Evolutionary conservation across 75 land plant genomes (phyloP).

Genomic region (Ceratopteris richardii): DNA sequence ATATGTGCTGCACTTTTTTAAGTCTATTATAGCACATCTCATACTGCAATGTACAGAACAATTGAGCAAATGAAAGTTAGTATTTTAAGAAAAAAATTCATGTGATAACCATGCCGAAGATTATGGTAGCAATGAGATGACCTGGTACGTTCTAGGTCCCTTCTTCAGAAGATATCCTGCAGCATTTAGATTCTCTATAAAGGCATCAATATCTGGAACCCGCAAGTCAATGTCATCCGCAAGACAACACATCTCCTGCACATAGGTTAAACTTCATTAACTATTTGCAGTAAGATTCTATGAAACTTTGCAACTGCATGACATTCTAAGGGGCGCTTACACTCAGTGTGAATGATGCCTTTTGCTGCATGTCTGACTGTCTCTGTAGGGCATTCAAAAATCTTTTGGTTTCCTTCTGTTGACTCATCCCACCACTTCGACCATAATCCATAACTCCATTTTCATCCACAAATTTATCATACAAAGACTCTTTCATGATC

Average conservation of each 20-base stretch:
- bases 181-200: conserved; percentile 75
- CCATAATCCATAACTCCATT: conserved; percentile 80
- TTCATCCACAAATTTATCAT: conserved; percentile 89
- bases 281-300: no score
- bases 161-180: conserved; percentile 87
- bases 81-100: no score
- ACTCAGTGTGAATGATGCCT: conserved; percentile 62
- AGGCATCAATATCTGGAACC: conserved; percentile 79
- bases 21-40: not conserved
- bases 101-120: no score
- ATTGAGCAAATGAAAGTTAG: not conserved
- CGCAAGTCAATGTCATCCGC: conserved; percentile 74
- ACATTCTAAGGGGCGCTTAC: conserved; percentile 25
- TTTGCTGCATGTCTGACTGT: conserved; percentile 67
- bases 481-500: conserved; percentile 89
- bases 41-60: not conserved
- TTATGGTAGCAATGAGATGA: conserved; percentile 8
- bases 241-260: conserved; percentile 74
- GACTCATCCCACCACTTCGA: conserved; percentile 96
- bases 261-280: not conserved
- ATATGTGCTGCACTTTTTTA: not conserved
- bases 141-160: conserved; percentile 84
- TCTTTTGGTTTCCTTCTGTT: conserved; percentile 81
- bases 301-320: not conserved
- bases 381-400: conserved; percentile 67